These are phyloP conservation scores for Ramichloridium luteum DNA, from an alignment of 2,329 filamentous ascomycete genomes.

Conservation along the genomic window DNA sequence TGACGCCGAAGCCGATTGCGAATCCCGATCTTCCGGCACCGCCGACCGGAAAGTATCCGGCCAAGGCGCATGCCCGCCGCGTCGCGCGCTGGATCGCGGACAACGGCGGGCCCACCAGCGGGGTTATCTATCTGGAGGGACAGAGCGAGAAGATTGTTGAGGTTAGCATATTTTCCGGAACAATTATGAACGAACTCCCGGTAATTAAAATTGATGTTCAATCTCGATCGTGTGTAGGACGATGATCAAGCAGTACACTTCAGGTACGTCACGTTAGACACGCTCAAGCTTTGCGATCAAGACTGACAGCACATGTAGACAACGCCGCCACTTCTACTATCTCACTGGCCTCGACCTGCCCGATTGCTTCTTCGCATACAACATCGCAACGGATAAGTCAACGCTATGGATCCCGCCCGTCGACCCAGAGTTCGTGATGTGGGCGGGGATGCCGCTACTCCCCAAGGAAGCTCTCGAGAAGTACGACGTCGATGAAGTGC, in stretches of 20 bases:
- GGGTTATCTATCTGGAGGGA: constrained; percentile 78
- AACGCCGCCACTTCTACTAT: constrained; percentile 75
- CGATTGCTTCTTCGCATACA: constrained; percentile 73
- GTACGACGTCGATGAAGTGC: constrained; percentile 46
- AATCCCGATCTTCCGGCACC: constrained; percentile 25
- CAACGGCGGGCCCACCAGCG: constrained; percentile 50
- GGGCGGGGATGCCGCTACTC: constrained; percentile 81
- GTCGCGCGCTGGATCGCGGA: constrained; percentile 68
- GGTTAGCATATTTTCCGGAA: too few relatives aligned
- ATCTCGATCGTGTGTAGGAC: constrained; percentile 38
- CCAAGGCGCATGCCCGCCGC: constrained; percentile 71
- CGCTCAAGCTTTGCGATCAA: background rate
- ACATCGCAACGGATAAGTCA: constrained; percentile 59
- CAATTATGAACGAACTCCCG: too few relatives aligned
- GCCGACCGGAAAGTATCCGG: constrained; percentile 53
- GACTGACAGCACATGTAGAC: constrained; percentile 8
- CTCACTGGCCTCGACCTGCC: constrained; percentile 74
- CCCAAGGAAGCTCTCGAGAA: constrained; percentile 56
- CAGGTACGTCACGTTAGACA: constrained; percentile 40
- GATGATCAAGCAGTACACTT: constrained; percentile 75
- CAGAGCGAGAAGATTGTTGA: constrained; percentile 71
- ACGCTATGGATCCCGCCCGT: constrained; percentile 88
- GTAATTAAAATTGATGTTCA: too few relatives aligned
- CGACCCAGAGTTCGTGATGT: constrained; percentile 81
- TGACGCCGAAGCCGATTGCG: constrained; percentile 20